These are phyloP conservation scores for Tricholoma sp. DNA, from an alignment of 768 basidiomycete species.

Conservation along the genomic window DNA sequence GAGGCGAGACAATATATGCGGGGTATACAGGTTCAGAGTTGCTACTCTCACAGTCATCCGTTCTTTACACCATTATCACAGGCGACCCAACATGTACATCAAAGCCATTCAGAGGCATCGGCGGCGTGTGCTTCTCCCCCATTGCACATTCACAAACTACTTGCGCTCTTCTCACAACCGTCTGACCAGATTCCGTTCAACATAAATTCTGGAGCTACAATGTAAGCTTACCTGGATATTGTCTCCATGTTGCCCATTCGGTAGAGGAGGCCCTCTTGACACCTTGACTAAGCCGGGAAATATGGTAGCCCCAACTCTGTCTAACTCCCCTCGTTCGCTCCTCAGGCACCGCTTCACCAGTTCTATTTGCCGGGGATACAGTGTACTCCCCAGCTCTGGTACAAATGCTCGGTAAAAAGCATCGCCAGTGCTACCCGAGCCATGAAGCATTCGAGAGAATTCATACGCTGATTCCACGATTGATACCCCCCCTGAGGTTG, in stretches of 20 bases:
- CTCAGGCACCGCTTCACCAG: conserved; percentile 77
- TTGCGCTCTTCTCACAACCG: conserved; percentile 78
- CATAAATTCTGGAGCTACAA: conserved; percentile 7
- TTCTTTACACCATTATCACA: neutral
- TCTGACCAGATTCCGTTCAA: conserved; percentile 25
- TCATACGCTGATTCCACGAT: conserved; percentile 71
- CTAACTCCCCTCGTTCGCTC: conserved; percentile 68
- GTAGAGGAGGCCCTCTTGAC: conserved; percentile 33
- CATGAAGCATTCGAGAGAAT: conserved; percentile 86
- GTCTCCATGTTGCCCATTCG: conserved; percentile 35
- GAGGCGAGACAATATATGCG: too few relatives aligned
- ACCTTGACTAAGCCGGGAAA: conserved; percentile 89
- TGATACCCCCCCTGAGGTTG: conserved; percentile 41
- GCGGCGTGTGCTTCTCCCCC: conserved; percentile 22
- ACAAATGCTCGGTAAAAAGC: conserved; percentile 86
- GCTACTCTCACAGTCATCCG: neutral
- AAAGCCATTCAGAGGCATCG: conserved; percentile 13
- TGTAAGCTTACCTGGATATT: conserved; percentile 40
- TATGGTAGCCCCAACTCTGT: conserved; percentile 77
- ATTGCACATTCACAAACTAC: conserved; percentile 85
- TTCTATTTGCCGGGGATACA: conserved; percentile 79
- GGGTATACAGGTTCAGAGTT: neutral
- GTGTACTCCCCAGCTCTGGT: conserved; percentile 69
- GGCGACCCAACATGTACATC: neutral
- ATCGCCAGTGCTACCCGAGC: conserved; percentile 57